Evolutionary conservation across 768 basidiomycete genomes (phyloP), one percentile per base, ranked within the genome.

Genomic region (Candolleomyces aberdarensis): DNA sequence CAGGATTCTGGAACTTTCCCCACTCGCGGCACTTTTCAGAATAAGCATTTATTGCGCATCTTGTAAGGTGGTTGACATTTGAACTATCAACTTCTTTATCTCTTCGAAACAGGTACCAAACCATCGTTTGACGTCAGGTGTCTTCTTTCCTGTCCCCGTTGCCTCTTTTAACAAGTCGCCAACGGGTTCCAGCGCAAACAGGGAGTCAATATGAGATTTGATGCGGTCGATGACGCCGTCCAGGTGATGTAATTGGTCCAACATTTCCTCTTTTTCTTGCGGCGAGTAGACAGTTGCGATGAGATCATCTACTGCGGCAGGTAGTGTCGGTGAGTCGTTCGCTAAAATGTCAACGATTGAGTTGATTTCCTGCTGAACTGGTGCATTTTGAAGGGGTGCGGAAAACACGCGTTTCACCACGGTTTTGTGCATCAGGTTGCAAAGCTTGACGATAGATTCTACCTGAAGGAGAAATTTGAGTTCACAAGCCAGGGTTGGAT

Each of bases 71-170:
- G 65, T 70, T 36, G 63, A 60, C 50, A 79, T 58, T 51, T 63
- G 70, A 48, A 71, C 61, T 58, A 70, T 72, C 22, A 76, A 71
- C 65, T 81, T 83, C 62, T 76, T 70, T 65, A 90, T 80, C 67
- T 91, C 87, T 54, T 78, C 75, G 65, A 89, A 83, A 68, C 88
- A 91, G 11, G 79, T 78, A 51, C 79, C 76, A 66, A 88, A 88
- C 88, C 90, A 90, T 66, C 78, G 84, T 58, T 71, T 72, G 17
- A 75, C 69, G 31, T 80, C 77, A 58, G 71, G 76, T 57, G 59
- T 49, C 52, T 67, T 55, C 46, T 50, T 29, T 57, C 66, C 36
- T 26, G 72, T 70, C 17, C 76, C 41, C 15, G 69, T 67, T 53
- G 75, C 48, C n/a, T 57, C 60, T 40, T 69, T 67, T 56, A 78